Evolutionary conservation across 2,329 filamentous ascomycete genomes (phyloP).

Genomic region (Arachnopeziza araneosa): DNA sequence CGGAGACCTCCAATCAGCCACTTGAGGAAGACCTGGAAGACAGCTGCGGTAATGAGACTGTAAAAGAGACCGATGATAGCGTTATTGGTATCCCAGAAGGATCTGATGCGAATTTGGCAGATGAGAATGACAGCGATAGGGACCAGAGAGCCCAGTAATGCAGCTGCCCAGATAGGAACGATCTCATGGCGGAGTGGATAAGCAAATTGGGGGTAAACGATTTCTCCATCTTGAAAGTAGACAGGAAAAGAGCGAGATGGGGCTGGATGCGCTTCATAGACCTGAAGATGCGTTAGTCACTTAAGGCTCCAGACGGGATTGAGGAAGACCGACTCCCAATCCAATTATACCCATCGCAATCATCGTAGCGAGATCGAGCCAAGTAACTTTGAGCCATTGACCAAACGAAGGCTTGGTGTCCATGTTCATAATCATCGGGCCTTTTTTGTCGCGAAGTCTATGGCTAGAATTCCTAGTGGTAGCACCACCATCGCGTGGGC

Average conservation of each 20-base stretch:
- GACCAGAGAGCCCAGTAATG: conserved; percentile 57
- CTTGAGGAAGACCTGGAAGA: conserved; percentile 74
- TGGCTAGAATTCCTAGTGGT: not conserved
- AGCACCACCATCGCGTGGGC: not conserved
- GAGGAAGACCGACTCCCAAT: conserved; percentile 49
- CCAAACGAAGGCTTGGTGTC: conserved; percentile 54
- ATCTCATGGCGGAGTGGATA: conserved; percentile 67
- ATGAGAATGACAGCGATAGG: conserved; percentile 60
- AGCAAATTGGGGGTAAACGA: conserved; percentile 65
- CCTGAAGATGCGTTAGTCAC: conserved; percentile 32
- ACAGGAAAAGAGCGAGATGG: conserved; percentile 66
- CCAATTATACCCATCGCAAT: conserved; percentile 58
- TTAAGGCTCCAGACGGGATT: conserved; percentile 7
- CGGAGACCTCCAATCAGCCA: conserved; percentile 67
- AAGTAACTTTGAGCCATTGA: conserved; percentile 63
- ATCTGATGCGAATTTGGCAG: conserved; percentile 62
- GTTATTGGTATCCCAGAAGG: conserved; percentile 68
- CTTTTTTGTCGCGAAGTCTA: not conserved
- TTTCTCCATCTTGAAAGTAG: conserved; percentile 58
- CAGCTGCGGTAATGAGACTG: conserved; percentile 62
- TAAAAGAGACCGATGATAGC: conserved; percentile 65
- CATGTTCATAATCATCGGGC: not conserved
- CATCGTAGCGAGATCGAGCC: conserved; percentile 66
- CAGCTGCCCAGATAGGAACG: conserved; percentile 65
- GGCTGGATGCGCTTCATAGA: conserved; percentile 60